Conservation (phyloP, 2,329 filamentous ascomycete species). For the Cryphonectria radicalis region DNA sequence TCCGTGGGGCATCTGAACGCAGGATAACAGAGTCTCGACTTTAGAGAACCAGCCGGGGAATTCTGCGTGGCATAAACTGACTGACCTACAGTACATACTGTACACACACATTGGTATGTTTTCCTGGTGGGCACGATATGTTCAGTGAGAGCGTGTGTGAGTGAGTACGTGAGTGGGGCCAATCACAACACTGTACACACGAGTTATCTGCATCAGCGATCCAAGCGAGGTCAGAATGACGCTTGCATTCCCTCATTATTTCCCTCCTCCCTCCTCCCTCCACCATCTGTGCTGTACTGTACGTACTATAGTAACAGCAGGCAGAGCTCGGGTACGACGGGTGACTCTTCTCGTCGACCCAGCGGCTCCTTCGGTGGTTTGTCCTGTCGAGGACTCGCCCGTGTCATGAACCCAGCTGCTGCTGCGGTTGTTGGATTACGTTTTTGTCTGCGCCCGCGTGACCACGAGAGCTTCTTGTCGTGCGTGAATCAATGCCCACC, state of each 20-base stretch:
- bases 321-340: not conserved
- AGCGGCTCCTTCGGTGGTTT: not conserved
- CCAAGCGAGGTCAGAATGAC: not conserved
- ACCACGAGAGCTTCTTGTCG: constrained; percentile 5
- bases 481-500: not conserved
- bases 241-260: not conserved
- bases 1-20: not conserved
- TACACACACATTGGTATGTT: not conserved
- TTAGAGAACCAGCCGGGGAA: constrained; percentile 1
- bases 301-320: not conserved
- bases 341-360: not conserved
- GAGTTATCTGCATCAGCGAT: not conserved
- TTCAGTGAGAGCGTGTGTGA: not conserved
- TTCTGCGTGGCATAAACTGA: not conserved
- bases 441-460: not conserved
- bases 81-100: not conserved
- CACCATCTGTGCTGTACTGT: not conserved
- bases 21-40: not conserved
- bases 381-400: not conserved
- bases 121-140: not conserved
- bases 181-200: not conserved
- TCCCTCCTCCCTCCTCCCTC: no score
- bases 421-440: not conserved
- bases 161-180: not conserved
- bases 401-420: not conserved